Evolutionary conservation across 306 rosid species (phyloP).

Genomic region (Amphicarpaea edgeworthii): DNA sequence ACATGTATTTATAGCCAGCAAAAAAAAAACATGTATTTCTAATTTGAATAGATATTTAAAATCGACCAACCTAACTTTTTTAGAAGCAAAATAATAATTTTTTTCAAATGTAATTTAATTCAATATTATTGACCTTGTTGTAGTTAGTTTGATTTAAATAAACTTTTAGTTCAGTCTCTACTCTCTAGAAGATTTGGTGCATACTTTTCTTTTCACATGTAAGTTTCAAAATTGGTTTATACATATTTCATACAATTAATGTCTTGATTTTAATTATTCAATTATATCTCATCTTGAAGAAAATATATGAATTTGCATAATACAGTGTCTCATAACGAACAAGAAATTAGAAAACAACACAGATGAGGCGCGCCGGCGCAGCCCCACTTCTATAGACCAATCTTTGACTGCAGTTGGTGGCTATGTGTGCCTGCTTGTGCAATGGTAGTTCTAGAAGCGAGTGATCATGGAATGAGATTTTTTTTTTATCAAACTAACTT

Average conservation of each 20-base stretch:
- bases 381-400: background rate
- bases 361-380: background rate
- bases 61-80: background rate
- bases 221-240: background rate
- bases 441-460: background rate
- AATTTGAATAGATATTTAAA: background rate
- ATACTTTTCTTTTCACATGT: background rate
- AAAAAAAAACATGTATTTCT: background rate
- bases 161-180: background rate
- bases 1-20: background rate
- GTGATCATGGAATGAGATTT: background rate
- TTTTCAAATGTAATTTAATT: background rate
- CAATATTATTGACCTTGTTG: background rate
- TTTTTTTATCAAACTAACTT: too few species aligned
- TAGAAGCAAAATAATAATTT: background rate
- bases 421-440: background rate
- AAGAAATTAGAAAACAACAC: background rate
- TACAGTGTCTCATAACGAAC: background rate
- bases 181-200: conserved; percentile 5
- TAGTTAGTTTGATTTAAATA: background rate
- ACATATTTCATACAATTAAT: too few species aligned
- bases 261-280: background rate
- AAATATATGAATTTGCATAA: background rate
- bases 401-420: background rate
- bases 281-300: background rate